phyloP scores from a whole-genome alignment of 2,329 filamentous ascomycete genomes.

The Parasarocladium wereldwijsianum region DNA sequence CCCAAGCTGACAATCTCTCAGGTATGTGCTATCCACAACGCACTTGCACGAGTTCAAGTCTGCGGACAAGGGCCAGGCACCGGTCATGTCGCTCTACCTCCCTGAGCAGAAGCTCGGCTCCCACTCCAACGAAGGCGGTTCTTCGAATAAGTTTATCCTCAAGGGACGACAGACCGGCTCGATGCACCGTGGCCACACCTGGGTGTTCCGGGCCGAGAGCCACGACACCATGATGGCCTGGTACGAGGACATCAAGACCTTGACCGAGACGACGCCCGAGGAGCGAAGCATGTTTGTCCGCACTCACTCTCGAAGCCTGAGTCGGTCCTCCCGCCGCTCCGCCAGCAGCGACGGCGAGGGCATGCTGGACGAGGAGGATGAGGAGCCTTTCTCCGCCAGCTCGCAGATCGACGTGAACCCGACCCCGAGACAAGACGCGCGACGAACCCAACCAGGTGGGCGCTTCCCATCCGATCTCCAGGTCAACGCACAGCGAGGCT shows the following conservation, averaged over 20 bases:
- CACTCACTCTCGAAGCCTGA: constrained; percentile 64
- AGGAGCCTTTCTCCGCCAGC: constrained; percentile 44
- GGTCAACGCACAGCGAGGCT: constrained; percentile 62
- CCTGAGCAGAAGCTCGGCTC: constrained; percentile 92
- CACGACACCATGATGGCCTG: constrained; percentile 96
- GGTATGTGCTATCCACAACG: constrained; percentile 91
- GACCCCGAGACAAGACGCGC: constrained; percentile 35
- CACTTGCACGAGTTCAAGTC: constrained; percentile 98
- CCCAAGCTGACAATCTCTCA: no score
- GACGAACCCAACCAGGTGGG: constrained; percentile 80
- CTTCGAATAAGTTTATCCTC: constrained; percentile 93
- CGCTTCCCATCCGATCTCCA: constrained; percentile 91
- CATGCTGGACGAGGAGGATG: constrained; percentile 45
- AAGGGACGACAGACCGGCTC: constrained; percentile 88
- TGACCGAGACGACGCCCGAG: constrained; percentile 79
- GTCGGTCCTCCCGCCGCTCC: constrained; percentile 47
- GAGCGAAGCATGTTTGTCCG: constrained; percentile 80
- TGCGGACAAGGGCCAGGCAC: constrained; percentile 81
- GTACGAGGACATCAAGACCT: constrained; percentile 80
- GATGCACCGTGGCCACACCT: constrained; percentile 71
- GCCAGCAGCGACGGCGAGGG: constrained; percentile 57
- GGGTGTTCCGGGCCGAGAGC: constrained; percentile 57
- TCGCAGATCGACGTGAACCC: constrained; percentile 30
- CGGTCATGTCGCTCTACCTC: constrained; percentile 91
- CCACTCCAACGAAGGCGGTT: constrained; percentile 67